A percentile compares a stretch with the other conserved stretches of the same genome.
Conservation (phyloP, 2,329 filamentous ascomycete genomes). For the Phymatotrichopsis omnivora region DNA sequence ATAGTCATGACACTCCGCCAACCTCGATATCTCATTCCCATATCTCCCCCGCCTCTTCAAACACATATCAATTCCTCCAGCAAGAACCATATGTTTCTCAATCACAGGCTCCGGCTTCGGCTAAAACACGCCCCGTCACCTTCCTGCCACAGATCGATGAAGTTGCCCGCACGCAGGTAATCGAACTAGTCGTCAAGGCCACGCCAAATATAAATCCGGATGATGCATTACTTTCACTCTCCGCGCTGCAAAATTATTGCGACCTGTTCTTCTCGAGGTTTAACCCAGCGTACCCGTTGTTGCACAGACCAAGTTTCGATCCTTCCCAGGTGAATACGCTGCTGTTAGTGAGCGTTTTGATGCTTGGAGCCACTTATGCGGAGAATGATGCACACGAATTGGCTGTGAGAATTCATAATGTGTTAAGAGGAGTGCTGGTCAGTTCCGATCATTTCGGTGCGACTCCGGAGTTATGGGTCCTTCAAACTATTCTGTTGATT, state of each 20-base stretch:
- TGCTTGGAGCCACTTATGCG: constrained; percentile 53
- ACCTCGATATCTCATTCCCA: not conserved
- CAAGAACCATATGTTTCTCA: too few relatives aligned
- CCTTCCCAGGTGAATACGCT: constrained; percentile 43
- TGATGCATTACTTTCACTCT: constrained; percentile 44
- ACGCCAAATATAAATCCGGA: constrained; percentile 42
- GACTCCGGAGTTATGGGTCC: constrained; percentile 50
- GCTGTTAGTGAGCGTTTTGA: constrained; percentile 45
- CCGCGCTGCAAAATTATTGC: constrained; percentile 46
- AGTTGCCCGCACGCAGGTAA: constrained; percentile 36
- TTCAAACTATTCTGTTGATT: constrained; percentile 52
- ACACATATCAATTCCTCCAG: too few relatives aligned
- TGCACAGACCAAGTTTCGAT: constrained; percentile 50
- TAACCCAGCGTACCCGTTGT: constrained; percentile 50
- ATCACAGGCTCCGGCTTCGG: too few relatives aligned
- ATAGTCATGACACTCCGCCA: too few relatives aligned
- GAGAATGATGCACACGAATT: constrained; percentile 50
- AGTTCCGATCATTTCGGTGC: constrained; percentile 37
- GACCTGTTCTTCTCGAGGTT: constrained; percentile 53
- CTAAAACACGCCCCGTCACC: not conserved
- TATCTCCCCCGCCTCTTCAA: constrained; percentile 28
- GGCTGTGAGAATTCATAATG: constrained; percentile 52
- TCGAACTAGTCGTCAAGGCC: constrained; percentile 44
- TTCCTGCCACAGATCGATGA: constrained; percentile 37
- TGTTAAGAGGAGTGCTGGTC: constrained; percentile 49